Evolutionary conservation across 2,329 filamentous ascomycete genomes (phyloP).

Genomic region (Colletotrichum salicis): DNA sequence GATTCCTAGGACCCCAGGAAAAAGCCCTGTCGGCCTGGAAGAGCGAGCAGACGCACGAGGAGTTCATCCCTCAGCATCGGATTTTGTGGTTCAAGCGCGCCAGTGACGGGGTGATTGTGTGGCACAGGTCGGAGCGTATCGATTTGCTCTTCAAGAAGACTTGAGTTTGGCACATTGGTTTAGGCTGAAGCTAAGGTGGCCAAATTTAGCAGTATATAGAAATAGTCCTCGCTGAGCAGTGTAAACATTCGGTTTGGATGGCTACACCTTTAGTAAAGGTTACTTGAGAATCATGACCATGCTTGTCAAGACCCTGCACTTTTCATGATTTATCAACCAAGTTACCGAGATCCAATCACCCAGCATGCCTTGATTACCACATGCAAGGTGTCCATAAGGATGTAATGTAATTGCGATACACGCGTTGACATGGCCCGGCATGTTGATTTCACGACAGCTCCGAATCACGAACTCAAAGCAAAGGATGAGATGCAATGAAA

Average conservation of each 20-base stretch:
- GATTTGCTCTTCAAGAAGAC: slow-evolving; percentile 53
- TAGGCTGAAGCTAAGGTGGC: too few species aligned
- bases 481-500: neutral
- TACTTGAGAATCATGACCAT: neutral
- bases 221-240: neutral
- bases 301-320: neutral
- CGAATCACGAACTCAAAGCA: neutral
- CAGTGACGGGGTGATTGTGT: slow-evolving; percentile 62
- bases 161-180: neutral
- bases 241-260: neutral
- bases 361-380: too few species aligned
- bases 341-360: too few species aligned
- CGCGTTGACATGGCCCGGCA: too few species aligned
- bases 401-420: too few species aligned
- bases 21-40: slow-evolving; percentile 67
- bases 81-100: slow-evolving; percentile 69
- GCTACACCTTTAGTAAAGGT: neutral
- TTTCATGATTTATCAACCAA: neutral
- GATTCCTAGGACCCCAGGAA: slow-evolving; percentile 66
- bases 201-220: neutral
- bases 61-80: slow-evolving; percentile 74
- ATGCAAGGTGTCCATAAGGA: too few species aligned
- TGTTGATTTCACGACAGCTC: neutral
- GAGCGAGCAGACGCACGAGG: slow-evolving; percentile 70
- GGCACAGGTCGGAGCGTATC: slow-evolving; percentile 64